Evolutionary conservation across 2,329 filamentous ascomycete genomes (phyloP), one percentile per base, ranked within the genome.

Genomic region (Ophiostoma tasmaniense): DNA sequence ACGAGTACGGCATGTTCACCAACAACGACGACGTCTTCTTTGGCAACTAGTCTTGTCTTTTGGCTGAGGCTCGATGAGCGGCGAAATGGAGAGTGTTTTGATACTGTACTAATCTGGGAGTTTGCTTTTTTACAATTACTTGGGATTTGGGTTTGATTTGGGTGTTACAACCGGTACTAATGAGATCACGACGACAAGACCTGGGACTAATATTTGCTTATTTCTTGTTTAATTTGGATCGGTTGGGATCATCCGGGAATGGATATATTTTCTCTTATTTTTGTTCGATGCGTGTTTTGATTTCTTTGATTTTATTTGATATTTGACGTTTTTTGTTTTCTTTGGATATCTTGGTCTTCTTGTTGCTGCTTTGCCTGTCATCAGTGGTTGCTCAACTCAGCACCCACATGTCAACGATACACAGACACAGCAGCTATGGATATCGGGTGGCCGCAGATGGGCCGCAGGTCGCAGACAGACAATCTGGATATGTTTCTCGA

Each of bases 1-100:
- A 86, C 61, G 82, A 83, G 61, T 84, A 84, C 70, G 80, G 78
- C 75, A 83, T 87, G 82, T 85, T 86, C 72, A 80, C 78, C 35
- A 79, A 79, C 71, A 79, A 77, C 70, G 82, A 84, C 68, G 83
- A 85, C 71, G 77, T 85, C 68, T 84, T 86, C 73, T 86, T 85
- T 73, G 79, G 80, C 67, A 72, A 66, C 67, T 72, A 45, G 37
- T 39, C 37, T 39, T 14, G 42, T 45, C 42, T n/a, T 45, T n/a
- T 45, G 17, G n/a, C 25, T 25, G 50, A 64, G 30, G 35, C 33
- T 28, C 59, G 17, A 62, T n/a, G 30, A 14, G 33, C 25, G 61
- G 8, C 10, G 59, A 22, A 61, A 25, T 61, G 42, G 39, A 33
- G 25, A 52, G 22, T 52, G 42, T 66, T 70, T 55, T 68, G 62